Base-by-base conservation (phyloP, 306 rosid species). In the Carpinus fangiana region DNA sequence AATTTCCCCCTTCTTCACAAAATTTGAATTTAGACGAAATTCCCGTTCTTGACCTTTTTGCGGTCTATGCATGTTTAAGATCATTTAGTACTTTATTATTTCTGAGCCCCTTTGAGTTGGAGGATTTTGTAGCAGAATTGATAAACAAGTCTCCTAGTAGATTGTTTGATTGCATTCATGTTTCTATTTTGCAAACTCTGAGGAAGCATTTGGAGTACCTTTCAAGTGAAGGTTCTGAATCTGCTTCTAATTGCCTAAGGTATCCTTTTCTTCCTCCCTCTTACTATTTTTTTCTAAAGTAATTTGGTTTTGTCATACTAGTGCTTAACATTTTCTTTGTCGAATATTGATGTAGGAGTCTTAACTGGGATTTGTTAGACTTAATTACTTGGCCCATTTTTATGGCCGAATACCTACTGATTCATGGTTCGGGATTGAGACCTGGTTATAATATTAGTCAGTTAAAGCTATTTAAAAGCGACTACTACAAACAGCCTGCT, bases 361-460 rank as follows among this genome's bases (percentile, higher is more conserved):
- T 96, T 78, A 96, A 96, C 87, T 96, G 99, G 99, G 96, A 91
- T 86, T 87, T 89, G 66, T 82, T 96, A 86, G 99, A 96, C 89
- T 74, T 84, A 84, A 83, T 93, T 76, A 89, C 99, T 4, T 96
- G 99, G 99, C 99, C 98, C 36, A 79, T 93, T 81, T 96, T 91
- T 87, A 79, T 96, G 96, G 89, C 90, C 6, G 98, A 91, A 89
- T 96, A 96, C 83, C 87, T 89, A 73, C 83, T 93, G 88, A 83
- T 93, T 81, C 89, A 89, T 81, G 86, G 87, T 84, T 90, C 90
- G 17, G 90, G 85, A 72, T 81, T 90, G 82, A 87, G 90, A 83
- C 86, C 86, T 66, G 88, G 84, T 79, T 88, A 85, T 79, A 87
- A 80, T 88, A 88, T 87, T 70, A 76, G 82, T 79, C 83, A 74